A percentile compares a stretch with the other conserved stretches of the same genome.
phyloP scores from a whole-genome alignment of 1,284 basidiomycete genomes.

The Takashimella tepidaria region DNA sequence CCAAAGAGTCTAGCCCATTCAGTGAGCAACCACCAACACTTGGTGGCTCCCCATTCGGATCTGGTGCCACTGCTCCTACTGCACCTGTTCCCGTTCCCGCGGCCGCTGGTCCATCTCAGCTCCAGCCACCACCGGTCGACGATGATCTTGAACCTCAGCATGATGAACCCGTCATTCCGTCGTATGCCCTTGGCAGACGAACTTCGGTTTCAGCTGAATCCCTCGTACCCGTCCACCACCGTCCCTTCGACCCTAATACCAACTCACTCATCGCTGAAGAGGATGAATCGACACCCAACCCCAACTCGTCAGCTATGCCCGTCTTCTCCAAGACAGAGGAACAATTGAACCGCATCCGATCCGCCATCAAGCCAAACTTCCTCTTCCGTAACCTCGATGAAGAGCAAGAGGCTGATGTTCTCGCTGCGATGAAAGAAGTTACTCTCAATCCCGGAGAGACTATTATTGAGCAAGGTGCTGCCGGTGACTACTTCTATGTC shows the following conservation, averaged over 20 bases:
- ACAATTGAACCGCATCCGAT: conserved; percentile 80
- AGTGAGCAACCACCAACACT: conserved; percentile 21
- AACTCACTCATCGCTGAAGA: conserved; percentile 36
- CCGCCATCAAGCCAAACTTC: conserved; percentile 82
- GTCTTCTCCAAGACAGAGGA: conserved; percentile 76
- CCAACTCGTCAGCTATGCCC: conserved; percentile 48
- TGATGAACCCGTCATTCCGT: conserved; percentile 42
- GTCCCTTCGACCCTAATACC: conserved; percentile 21
- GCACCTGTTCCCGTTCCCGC: no score
- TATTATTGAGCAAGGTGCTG: conserved; percentile 93
- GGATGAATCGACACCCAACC: conserved; percentile 41
- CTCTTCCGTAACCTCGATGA: conserved; percentile 95
- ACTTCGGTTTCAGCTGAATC: conserved; percentile 97
- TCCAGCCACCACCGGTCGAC: conserved; percentile 7
- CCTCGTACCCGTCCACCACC: conserved; percentile 68
- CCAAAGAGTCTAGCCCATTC: conserved; percentile 22
- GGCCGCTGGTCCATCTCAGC: conserved; percentile 52
- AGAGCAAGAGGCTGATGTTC: conserved; percentile 86
- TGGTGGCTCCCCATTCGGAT: conserved; percentile 40
- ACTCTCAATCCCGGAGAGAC: conserved; percentile 66
- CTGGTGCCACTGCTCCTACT: conserved; percentile 52
- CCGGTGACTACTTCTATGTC: conserved; percentile 96
- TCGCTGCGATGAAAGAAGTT: conserved; percentile 93
- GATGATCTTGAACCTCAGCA: conserved; percentile 18
- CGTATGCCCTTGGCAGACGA: conserved; percentile 77